phyloP scores from a whole-genome alignment of 345 rosid genomes.

The Aquilaria yunnanensis region DNA sequence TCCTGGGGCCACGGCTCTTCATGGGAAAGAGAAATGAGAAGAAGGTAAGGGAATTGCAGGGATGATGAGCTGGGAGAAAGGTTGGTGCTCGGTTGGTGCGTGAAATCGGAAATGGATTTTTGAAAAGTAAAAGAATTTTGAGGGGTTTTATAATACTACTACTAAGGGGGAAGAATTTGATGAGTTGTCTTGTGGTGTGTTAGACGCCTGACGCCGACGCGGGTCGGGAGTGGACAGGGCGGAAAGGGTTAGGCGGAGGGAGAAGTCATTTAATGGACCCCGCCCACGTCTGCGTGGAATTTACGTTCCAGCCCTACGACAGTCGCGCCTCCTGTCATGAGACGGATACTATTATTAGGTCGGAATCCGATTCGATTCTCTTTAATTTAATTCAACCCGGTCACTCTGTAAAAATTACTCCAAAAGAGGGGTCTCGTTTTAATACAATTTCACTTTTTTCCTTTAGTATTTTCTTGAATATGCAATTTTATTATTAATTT shows the following conservation, averaged over 20 bases:
- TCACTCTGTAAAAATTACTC: too few species aligned
- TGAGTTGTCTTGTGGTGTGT: background rate
- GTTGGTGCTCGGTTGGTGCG: conserved; percentile 3
- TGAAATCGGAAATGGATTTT: background rate
- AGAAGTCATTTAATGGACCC: background rate
- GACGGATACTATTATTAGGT: background rate
- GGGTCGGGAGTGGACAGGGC: too few species aligned
- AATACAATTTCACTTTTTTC: too few species aligned
- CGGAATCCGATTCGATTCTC: too few species aligned
- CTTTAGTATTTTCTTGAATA: too few species aligned
- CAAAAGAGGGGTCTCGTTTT: too few species aligned
- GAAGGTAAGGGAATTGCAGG: background rate
- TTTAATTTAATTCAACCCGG: too few species aligned
- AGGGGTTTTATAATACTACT: background rate
- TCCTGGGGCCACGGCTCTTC: conserved; percentile 47
- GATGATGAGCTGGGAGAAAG: conserved; percentile 6
- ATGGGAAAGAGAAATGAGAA: conserved; percentile 13
- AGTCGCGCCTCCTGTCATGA: conserved; percentile 4
- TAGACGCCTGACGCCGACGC: background rate
- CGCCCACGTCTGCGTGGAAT: background rate
- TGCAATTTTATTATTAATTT: too few species aligned
- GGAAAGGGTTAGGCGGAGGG: background rate
- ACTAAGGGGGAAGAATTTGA: background rate
- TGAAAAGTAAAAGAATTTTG: background rate
- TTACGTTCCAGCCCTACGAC: background rate